These are phyloP conservation scores for Trifolium dubium DNA, from an alignment of 306 rosid genomes.

Conservation along the genomic window DNA sequence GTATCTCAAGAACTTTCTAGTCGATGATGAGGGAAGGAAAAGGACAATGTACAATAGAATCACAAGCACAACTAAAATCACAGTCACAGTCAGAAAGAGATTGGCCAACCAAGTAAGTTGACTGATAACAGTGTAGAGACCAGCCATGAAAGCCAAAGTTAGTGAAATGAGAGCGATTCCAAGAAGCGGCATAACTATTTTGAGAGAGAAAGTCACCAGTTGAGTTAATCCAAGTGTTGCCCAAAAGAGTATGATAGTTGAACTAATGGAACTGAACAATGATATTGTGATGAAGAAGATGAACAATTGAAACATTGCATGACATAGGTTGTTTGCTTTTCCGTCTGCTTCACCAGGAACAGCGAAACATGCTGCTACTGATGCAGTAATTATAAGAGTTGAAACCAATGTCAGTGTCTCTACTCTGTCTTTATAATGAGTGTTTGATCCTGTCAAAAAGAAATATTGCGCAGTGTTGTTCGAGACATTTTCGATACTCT, in stretches of 20 bases:
- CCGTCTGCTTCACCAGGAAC: slow-evolving; percentile 40
- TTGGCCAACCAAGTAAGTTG: neutral
- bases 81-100: neutral
- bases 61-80: neutral
- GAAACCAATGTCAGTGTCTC: slow-evolving; percentile 38
- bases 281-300: slow-evolving; percentile 42
- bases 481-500: neutral
- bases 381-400: slow-evolving; percentile 31
- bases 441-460: neutral
- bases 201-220: neutral
- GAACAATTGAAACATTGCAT: slow-evolving; percentile 26
- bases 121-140: neutral
- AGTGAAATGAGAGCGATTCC: neutral
- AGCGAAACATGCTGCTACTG: slow-evolving; percentile 47
- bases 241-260: slow-evolving; percentile 44
- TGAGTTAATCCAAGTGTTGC: slow-evolving; percentile 33
- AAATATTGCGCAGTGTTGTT: neutral
- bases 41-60: too few relatives aligned
- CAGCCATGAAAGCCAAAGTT: neutral
- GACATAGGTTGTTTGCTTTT: slow-evolving; percentile 9
- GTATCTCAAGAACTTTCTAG: neutral
- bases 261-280: slow-evolving; percentile 33
- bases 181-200: neutral
- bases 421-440: neutral
- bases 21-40: neutral